Evolutionary conservation across 2,329 filamentous ascomycete species (phyloP), one percentile per base, ranked within the genome.

Genomic region (Macrophomina phaseolina): DNA sequence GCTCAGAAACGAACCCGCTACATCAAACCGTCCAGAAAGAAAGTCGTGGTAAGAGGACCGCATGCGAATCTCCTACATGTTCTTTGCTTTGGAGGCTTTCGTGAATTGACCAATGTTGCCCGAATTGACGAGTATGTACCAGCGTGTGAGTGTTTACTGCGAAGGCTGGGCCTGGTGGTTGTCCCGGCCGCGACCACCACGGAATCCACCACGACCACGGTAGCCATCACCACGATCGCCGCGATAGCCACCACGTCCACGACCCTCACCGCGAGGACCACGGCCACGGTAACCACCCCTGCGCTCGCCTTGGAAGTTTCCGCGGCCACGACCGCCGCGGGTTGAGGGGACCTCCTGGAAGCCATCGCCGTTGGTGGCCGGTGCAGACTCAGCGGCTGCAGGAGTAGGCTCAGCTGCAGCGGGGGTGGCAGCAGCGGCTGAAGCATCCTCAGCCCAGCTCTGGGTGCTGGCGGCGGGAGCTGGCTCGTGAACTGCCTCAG

Each of bases 361-460:
- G 30, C 90, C 91, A 73, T 92, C 91, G 56, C 80, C 79, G 40
- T 79, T 73, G 28, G 75, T 65, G 58, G 79, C 68, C 23, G 58
- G 46, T 16, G 51, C 34, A 45, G 46, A 52, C 30, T 53, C 52
- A 18, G 74, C 68, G n/a, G 74, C 70, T 52, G 76, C 67, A 63
- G 71, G 69, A 23, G 23, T 23, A 23, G 58, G 46, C 16, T 46
- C 34, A 45, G 46, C 46, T n/a, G 45, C 52, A 18, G 74, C 68
- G n/a, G 74, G 69, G 53, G 76, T 67, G 64, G 71, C 69, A 28
- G 77, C 67, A 38, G 70, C 67, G 32, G 74, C 69, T 38, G 73
- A 72, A 53, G 91, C 87, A 68, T 95, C 91, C 73, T 97, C 93
- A 32, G 92, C 92, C 92, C 92, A 96, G 73, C 89, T 93, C 75